A percentile compares a stretch with the other conserved stretches of the same genome.
Evolutionary conservation across 768 basidiomycete genomes (phyloP).

Genomic region (Suillus occidentalis): DNA sequence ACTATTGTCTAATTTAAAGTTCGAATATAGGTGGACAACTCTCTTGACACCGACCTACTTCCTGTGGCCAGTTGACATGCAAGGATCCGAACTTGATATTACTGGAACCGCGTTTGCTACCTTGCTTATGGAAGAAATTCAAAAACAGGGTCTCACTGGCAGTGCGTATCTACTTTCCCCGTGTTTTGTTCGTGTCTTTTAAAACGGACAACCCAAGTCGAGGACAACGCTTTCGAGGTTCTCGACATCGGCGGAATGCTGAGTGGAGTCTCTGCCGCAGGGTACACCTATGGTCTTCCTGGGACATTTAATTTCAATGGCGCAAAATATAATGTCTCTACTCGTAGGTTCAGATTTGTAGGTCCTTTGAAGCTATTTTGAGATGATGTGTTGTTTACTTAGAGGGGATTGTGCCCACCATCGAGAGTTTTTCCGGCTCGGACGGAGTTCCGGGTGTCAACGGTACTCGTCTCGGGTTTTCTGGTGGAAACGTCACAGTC

Average conservation of each 20-base stretch:
- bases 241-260: conserved; percentile 9
- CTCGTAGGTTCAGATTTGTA: neutral
- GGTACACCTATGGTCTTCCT: conserved; percentile 1
- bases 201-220: neutral
- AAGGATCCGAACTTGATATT: conserved; percentile 12
- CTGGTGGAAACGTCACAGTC: neutral
- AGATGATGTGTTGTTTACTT: neutral
- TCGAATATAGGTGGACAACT: too few relatives aligned
- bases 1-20: too few relatives aligned
- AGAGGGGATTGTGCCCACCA: conserved; percentile 6
- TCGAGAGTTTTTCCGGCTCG: neutral
- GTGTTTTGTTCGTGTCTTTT: too few relatives aligned
- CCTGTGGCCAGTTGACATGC: neutral
- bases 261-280: conserved; percentile 13
- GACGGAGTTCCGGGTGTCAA: neutral
- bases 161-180: neutral
- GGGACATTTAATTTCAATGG: conserved; percentile 18
- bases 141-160: neutral
- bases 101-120: conserved; percentile 4
- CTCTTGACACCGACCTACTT: neutral
- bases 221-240: conserved; percentile 6
- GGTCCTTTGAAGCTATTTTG: neutral
- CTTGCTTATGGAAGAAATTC: neutral
- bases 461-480: neutral
- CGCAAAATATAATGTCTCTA: conserved; percentile 17